Evolutionary conservation across 106 monocot genomes (phyloP).

Genomic region (Gastrodia elata): DNA sequence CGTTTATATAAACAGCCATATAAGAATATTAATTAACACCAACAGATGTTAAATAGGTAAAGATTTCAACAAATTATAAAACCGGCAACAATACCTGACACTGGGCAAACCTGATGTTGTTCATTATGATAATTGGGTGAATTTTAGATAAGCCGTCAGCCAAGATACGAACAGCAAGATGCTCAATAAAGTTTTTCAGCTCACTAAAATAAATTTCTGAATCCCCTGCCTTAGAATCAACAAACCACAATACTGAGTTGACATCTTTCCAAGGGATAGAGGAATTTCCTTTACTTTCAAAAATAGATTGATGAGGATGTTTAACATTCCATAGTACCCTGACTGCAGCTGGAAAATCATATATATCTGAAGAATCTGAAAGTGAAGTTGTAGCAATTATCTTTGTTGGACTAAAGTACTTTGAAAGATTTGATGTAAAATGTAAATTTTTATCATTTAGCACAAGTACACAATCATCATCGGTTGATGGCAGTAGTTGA

Average conservation of each 20-base stretch:
- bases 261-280: constrained; percentile 42
- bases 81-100: constrained; percentile 33
- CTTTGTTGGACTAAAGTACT: constrained; percentile 22
- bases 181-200: constrained; percentile 36
- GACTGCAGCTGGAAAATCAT: constrained; percentile 12
- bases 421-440: constrained; percentile 33
- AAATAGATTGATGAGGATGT: constrained; percentile 11
- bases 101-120: constrained; percentile 49
- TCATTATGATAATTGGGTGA: constrained; percentile 52
- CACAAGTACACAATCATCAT: constrained; percentile 28
- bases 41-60: neutral
- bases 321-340: constrained; percentile 25
- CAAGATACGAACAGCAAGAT: constrained; percentile 46
- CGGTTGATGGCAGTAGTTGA: constrained; percentile 18
- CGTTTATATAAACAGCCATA: neutral
- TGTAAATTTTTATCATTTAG: constrained; percentile 41
- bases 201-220: constrained; percentile 4
- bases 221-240: constrained; percentile 23
- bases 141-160: constrained; percentile 23
- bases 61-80: neutral
- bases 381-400: constrained; percentile 24
- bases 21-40: neutral
- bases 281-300: constrained; percentile 14
- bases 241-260: constrained; percentile 43
- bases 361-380: constrained; percentile 16